These are phyloP conservation scores for Fusarium incarnatum DNA, from an alignment of 2,329 filamentous ascomycete genomes.

Conservation along the genomic window DNA sequence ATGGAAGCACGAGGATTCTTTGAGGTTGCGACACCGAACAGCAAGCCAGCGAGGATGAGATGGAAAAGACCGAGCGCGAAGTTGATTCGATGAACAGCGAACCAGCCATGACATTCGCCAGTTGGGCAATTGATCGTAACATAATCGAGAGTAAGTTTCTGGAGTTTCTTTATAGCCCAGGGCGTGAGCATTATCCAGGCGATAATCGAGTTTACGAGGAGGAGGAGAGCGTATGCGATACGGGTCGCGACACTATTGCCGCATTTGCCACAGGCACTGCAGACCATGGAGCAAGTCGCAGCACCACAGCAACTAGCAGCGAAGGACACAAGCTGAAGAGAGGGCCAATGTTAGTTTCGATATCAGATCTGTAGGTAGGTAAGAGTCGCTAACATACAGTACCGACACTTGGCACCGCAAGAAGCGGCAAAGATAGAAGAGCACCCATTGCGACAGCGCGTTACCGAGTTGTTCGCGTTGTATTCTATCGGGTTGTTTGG, in stretches of 20 bases:
- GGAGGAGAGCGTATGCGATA: conserved; percentile 94
- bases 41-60: conserved; percentile 82
- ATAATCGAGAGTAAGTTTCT: conserved; percentile 92
- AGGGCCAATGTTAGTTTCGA: conserved; percentile 11
- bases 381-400: conserved; percentile 71
- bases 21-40: conserved; percentile 87
- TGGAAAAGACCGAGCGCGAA: conserved; percentile 97
- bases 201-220: conserved; percentile 94
- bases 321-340: conserved; percentile 75
- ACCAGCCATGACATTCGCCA: conserved; percentile 92
- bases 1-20: conserved; percentile 88
- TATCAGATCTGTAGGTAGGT: background rate
- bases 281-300: conserved; percentile 95
- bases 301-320: conserved; percentile 95
- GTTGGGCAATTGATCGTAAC: conserved; percentile 94
- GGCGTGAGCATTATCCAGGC: conserved; percentile 99
- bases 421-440: conserved; percentile 86
- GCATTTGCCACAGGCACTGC: conserved; percentile 95
- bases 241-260: conserved; percentile 97
- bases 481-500: background rate
- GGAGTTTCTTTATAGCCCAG: conserved; percentile 96
- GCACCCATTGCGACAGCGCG: conserved; percentile 77
- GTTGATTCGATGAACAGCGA: conserved; percentile 97
- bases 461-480: conserved; percentile 6
- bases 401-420: conserved; percentile 87